Evolutionary conservation across 2,329 filamentous ascomycete species (phyloP), one percentile per base, ranked within the genome.

Genomic region (Sclerotiophoma versabilis): DNA sequence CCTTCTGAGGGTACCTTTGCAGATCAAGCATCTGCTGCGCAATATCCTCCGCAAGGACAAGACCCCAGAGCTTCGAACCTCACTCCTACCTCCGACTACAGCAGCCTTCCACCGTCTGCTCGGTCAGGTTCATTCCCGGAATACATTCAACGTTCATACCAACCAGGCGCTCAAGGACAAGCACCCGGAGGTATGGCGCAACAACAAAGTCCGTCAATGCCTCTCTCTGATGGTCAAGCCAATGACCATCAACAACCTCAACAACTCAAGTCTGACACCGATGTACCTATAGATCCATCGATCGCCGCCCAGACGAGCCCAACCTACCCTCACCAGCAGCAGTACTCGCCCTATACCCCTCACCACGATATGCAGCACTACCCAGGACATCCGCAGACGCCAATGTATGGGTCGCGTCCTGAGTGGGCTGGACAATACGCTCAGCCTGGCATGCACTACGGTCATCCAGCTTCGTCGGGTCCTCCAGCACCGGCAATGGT

Each of bases 271-370:
- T 96, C 93, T 96, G 91, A 96, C 92, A 86, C 85, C 86, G 89
- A 92, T 87, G 87, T 96, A 83, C 92, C 92, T 89, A 93, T 96
- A 97, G 93, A 97, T 96, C 92, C 93, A 73, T 96, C 92, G 77
- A 96, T 97, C 77, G 90, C 92, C 78, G 90, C 92, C 77, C 88
- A 91, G 71, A 90, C 92, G 74, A 96, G 92, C 83, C 93, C 93
- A 20, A 93, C 91, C 70, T 97, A 96, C 76, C 85, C 91, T 68
- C 89, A 92, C 62, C 85, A 87, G 62, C 81, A 83, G 75, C 87
- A 90, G 75, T 96, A 96, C 77, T 93, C 92, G 66, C 91, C 93
- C 29, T 97, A 97, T 79, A 87, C 87, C 54, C 86, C 90, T 53
- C 88, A 88, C 63, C 89, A 92, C 82, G 91, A 96, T 67, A 95